Evolutionary conservation across 305 asterid species (phyloP).

Genomic region (Fraxinus velutina): DNA sequence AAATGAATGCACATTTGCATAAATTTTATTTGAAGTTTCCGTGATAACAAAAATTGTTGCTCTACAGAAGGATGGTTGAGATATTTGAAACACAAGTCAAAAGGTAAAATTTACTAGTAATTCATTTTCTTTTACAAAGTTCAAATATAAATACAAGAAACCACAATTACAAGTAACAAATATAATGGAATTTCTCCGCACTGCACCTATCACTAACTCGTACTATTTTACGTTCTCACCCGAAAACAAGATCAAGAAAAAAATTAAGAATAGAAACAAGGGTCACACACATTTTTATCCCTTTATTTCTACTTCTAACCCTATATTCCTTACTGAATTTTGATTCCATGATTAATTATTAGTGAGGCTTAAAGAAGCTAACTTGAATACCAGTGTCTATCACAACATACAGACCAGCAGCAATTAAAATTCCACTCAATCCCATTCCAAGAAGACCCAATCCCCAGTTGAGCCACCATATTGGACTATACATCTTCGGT

Average conservation of each 20-base stretch:
- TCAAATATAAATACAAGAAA: neutral
- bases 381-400: conserved; percentile 59
- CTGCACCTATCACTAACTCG: neutral
- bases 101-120: neutral
- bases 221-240: neutral
- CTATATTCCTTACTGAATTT: neutral
- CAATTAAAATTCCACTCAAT: conserved; percentile 44
- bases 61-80: neutral
- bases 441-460: conserved; percentile 64
- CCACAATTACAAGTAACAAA: neutral
- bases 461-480: conserved; percentile 70
- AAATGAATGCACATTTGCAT: neutral
- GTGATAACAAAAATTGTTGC: too few relatives aligned
- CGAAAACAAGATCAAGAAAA: neutral
- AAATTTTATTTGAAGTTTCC: too few relatives aligned
- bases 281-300: neutral
- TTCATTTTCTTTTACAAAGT: neutral
- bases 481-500: conserved; percentile 44
- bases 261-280: neutral
- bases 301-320: neutral
- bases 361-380: conserved; percentile 70
- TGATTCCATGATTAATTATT: neutral
- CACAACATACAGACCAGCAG: conserved; percentile 62
- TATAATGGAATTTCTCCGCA: neutral
- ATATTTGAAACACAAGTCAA: neutral